These are phyloP conservation scores for Cyberlindnera samutprakarnensis DNA, from an alignment of 805 yeast species.

Conservation along the genomic window DNA sequence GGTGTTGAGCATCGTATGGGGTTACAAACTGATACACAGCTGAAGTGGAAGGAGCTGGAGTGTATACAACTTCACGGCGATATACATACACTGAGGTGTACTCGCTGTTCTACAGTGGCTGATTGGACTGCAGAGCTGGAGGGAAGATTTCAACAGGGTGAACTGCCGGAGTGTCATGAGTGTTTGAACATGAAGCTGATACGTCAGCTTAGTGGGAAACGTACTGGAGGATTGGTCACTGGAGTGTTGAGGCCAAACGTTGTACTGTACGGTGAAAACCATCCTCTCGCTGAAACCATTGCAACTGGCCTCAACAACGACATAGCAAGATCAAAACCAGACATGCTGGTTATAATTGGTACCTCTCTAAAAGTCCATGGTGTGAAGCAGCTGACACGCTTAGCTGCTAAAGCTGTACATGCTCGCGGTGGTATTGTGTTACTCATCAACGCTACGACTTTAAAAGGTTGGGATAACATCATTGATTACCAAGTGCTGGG, in stretches of 20 bases:
- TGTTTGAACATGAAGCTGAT: conserved; percentile 53
- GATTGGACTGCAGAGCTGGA: conserved; percentile 55
- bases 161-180: conserved; percentile 66
- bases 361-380: conserved; percentile 91
- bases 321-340: conserved; percentile 53
- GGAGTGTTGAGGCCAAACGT: conserved; percentile 85
- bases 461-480: conserved; percentile 59
- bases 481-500: conserved; percentile 74
- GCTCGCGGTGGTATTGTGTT: conserved; percentile 75
- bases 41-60: conserved; percentile 54
- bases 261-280: conserved; percentile 90
- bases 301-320: conserved; percentile 66
- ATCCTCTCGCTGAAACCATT: conserved; percentile 77
- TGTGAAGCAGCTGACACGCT: conserved; percentile 67
- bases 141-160: conserved; percentile 46
- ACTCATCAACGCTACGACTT: conserved; percentile 62
- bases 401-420: conserved; percentile 62
- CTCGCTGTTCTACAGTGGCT: conserved; percentile 50
- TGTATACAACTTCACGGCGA: conserved; percentile 93
- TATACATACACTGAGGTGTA: conserved; percentile 68
- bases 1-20: conserved; percentile 69
- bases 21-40: conserved; percentile 32
- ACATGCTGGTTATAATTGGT: conserved; percentile 80
- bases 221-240: conserved; percentile 51
- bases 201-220: conserved; percentile 61